A percentile compares a stretch with the other conserved stretches of the same genome.
Evolutionary conservation across 1,139 yeast species (phyloP).

Genomic region (Taiozyma sp.): DNA sequence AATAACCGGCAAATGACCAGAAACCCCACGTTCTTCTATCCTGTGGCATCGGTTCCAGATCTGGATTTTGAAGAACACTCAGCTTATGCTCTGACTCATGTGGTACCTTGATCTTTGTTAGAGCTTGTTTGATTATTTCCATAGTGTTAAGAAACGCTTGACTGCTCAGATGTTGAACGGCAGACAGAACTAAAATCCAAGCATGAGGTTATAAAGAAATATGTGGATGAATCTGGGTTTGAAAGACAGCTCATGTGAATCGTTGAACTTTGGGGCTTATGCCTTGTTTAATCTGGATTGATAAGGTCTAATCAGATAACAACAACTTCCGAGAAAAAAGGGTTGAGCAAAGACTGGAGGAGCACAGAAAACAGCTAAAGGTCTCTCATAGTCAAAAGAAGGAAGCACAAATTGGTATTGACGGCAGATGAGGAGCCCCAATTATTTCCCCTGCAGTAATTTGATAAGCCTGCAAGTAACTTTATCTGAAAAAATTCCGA

Average conservation of each 20-base stretch:
- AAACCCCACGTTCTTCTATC: constrained; percentile 28
- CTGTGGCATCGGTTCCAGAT: constrained; percentile 28
- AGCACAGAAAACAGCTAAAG: neutral
- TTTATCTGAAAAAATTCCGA: too few relatives aligned
- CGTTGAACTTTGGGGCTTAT: neutral
- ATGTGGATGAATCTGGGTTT: neutral
- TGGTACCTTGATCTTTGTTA: constrained; percentile 22
- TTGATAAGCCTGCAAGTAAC: neutral
- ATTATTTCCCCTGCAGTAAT: neutral
- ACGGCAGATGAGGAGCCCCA: neutral
- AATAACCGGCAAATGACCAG: constrained; percentile 27
- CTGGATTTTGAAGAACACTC: constrained; percentile 23
- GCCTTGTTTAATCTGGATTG: neutral
- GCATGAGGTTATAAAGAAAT: neutral
- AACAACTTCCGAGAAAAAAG: neutral
- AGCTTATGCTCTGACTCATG: constrained; percentile 18
- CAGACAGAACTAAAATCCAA: neutral
- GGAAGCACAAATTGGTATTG: neutral
- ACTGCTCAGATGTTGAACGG: neutral
- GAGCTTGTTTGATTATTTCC: neutral
- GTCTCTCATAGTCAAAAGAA: neutral
- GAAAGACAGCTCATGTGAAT: neutral
- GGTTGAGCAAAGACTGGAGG: neutral
- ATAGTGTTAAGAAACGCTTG: neutral
- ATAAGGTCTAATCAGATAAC: neutral